Evolutionary conservation across 2,329 filamentous ascomycete species (phyloP).

Genomic region (Cladosporium halotolerans): DNA sequence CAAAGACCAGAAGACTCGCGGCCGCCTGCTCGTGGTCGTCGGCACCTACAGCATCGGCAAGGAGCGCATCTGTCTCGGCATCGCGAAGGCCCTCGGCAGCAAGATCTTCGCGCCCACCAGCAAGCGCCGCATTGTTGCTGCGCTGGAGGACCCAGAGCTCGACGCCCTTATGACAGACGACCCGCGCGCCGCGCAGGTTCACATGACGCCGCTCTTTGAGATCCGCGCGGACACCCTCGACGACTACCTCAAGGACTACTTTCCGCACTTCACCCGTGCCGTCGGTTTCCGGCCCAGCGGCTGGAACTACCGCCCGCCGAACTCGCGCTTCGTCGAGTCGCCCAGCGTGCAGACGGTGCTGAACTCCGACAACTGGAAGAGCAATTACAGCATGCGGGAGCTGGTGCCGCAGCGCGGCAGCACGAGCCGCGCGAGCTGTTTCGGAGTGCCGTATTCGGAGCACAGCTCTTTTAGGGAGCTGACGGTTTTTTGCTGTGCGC

Average conservation of each 20-base stretch:
- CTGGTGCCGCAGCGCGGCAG: conserved; percentile 77
- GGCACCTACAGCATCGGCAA: conserved; percentile 98
- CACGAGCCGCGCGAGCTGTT: conserved; percentile 75
- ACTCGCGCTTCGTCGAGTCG: conserved; percentile 55
- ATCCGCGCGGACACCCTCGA: conserved; percentile 85
- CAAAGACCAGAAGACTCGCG: conserved; percentile 38
- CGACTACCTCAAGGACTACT: conserved; percentile 77
- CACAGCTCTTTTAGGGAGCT: conserved; percentile 93
- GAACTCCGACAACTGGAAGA: conserved; percentile 67
- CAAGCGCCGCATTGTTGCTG: conserved; percentile 78
- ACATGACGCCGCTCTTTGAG: conserved; percentile 96
- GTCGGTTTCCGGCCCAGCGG: conserved; percentile 89
- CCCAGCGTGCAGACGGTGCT: conserved; percentile 60
- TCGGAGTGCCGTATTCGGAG: conserved; percentile 92
- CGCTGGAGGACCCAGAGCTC: conserved; percentile 80
- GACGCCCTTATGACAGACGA: conserved; percentile 69
- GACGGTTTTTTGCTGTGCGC: conserved; percentile 82
- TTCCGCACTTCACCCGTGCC: conserved; percentile 74
- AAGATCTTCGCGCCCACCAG: conserved; percentile 82
- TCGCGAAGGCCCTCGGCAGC: conserved; percentile 74
- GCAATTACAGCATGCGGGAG: conserved; percentile 63
- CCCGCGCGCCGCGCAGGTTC: conserved; percentile 81
- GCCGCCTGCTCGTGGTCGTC: conserved; percentile 81
- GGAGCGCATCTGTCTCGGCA: conserved; percentile 88
- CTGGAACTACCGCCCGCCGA: conserved; percentile 81